Base-by-base conservation (phyloP, 108 stramenopile genomes). In the Cyclostephanos tholiformis region DNA sequence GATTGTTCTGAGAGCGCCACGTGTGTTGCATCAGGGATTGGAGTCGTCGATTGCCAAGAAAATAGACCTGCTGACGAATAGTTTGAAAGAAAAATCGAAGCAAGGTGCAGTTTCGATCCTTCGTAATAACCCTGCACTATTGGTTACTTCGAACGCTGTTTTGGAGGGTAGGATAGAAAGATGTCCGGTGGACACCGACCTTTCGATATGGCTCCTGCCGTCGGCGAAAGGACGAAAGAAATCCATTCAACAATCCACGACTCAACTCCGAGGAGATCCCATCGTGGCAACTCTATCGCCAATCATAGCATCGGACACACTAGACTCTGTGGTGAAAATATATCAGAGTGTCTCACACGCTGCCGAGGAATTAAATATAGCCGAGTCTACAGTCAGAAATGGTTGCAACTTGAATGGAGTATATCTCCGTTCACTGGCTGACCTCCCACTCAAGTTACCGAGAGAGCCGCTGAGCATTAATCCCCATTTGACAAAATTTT, bases 1-100 rank as follows among this genome's bases (percentile, higher is more conserved):
- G n/a, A 23, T 88, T 7, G 20, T 88, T 5, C 23, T 84, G 4
- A 58, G 69, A 9, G 72, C 76, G 17, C 87, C 87, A 39, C 71
- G 83, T 7, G 48, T 88, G 57, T 77, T 85, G 11, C 55, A 51
- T 41, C 80, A 84, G 2, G 77, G 85, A 35, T 65, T 88, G 38
- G 75, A 61, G 22, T 62, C 76, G 41, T 80, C 82, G 22, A 68
- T 88, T 30, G 44, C 69, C 20, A 67, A 56, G 25, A 88, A 85
- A 63, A 58, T 88, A 4, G 38, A 63, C 11, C 23, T 83, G n/a
- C 65, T 88, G 20, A 58, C 60, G 12, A 44, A 65, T 12, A 52
- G 51, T 6, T 17, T 77, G 7, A 46, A n/a, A n/a, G 36, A n/a
- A 6, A 41, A 65, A 10, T 67, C 63, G 11, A 62, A 69, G 58